Conservation (phyloP, 2,329 filamentous ascomycete genomes). For the Massarina eburnea region DNA sequence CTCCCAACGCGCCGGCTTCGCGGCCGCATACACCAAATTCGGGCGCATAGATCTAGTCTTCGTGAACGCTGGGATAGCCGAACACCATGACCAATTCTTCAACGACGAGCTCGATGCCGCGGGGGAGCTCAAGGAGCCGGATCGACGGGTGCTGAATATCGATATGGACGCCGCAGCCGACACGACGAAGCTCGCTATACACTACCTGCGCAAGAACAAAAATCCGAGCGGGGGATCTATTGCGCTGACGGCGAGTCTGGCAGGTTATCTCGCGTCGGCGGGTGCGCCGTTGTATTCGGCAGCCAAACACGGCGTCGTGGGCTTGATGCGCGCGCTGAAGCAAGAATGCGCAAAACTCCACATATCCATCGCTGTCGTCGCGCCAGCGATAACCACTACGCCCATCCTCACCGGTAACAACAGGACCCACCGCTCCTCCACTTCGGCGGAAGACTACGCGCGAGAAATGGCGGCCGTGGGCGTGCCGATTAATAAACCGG, state of each 20-base stretch:
- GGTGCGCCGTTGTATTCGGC: slow-evolving; percentile 53
- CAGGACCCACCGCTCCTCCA: slow-evolving; percentile 22
- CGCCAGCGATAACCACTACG: slow-evolving; percentile 53
- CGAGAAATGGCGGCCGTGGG: slow-evolving; percentile 47
- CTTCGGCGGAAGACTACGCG: slow-evolving; percentile 43
- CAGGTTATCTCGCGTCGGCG: slow-evolving; percentile 52
- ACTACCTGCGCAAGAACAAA: slow-evolving; percentile 49
- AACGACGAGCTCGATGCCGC: slow-evolving; percentile 45
- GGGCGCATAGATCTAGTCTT: slow-evolving; percentile 51
- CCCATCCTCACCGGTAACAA: slow-evolving; percentile 44
- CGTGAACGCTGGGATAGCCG: slow-evolving; percentile 53
- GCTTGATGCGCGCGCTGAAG: slow-evolving; percentile 54
- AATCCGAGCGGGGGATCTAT: slow-evolving; percentile 48
- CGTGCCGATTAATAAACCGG: slow-evolving; percentile 51
- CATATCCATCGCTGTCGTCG: slow-evolving; percentile 51
- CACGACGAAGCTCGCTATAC: slow-evolving; percentile 52
- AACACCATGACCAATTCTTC: slow-evolving; percentile 54
- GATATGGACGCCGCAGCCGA: slow-evolving; percentile 52
- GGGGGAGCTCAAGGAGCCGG: slow-evolving; percentile 50
- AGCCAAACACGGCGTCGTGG: slow-evolving; percentile 55
- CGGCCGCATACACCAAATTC: slow-evolving; percentile 45
- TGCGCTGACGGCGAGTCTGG: slow-evolving; percentile 52
- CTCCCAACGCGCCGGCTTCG: slow-evolving; percentile 49
- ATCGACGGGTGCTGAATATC: slow-evolving; percentile 48
- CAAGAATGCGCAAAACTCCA: slow-evolving; percentile 50